phyloP scores from a whole-genome alignment of 108 stramenopile species.

The Pseudonitzschia pungens region DNA sequence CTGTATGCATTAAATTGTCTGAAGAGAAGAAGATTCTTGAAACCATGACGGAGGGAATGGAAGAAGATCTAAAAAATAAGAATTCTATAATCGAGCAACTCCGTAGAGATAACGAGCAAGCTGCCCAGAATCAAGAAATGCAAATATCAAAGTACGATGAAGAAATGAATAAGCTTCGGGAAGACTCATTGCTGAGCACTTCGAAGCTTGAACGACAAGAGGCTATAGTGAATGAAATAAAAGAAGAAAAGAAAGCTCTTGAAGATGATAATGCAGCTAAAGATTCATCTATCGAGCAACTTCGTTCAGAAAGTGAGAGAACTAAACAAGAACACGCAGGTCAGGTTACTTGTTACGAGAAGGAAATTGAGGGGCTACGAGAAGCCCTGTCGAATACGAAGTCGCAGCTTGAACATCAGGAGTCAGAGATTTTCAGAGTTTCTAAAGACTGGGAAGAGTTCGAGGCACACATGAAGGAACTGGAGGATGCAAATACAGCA shows the following conservation, averaged over 20 bases:
- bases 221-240: background rate
- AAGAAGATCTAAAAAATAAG: background rate
- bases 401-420: slow-evolving; percentile 11
- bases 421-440: background rate
- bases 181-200: background rate
- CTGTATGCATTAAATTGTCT: background rate
- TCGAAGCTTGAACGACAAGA: slow-evolving; percentile 8
- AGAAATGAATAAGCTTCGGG: background rate
- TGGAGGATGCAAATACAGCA: slow-evolving; percentile 12
- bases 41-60: too few relatives aligned
- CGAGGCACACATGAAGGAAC: background rate
- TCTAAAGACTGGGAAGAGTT: background rate
- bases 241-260: background rate
- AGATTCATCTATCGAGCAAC: background rate
- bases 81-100: background rate
- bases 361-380: background rate
- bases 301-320: slow-evolving; percentile 2
- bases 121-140: background rate
- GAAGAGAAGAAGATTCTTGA: slow-evolving; percentile 3
- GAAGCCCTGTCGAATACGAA: background rate
- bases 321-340: background rate
- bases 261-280: background rate
- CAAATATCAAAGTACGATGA: background rate
- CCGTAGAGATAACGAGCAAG: slow-evolving; percentile 6
- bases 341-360: background rate